These are phyloP conservation scores for Apocynum venetum DNA, from an alignment of 257 asterid species.

Conservation along the genomic window DNA sequence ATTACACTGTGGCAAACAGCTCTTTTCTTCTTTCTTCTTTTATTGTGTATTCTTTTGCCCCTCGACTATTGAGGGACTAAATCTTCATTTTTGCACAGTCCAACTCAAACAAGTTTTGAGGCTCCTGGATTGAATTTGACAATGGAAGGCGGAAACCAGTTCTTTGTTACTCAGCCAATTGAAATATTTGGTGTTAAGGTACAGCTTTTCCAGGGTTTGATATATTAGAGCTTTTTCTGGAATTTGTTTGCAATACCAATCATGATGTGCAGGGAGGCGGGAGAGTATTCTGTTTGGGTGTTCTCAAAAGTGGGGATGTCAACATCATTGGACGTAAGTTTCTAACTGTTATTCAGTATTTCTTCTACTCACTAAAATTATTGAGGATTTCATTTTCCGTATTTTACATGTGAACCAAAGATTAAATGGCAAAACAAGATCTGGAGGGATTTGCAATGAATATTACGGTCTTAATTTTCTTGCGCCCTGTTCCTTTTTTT, in stretches of 20 bases:
- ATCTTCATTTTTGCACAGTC: constrained; percentile 39
- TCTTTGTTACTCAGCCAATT: constrained; percentile 43
- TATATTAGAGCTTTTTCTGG: constrained; percentile 8
- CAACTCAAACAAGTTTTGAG: constrained; percentile 37
- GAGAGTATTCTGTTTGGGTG: constrained; percentile 63
- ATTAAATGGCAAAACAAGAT: neutral
- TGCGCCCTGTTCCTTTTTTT: neutral
- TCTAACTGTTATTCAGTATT: neutral
- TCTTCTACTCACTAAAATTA: too few relatives aligned
- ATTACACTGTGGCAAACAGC: constrained; percentile 12
- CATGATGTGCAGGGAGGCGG: constrained; percentile 41
- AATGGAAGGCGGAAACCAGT: constrained; percentile 69
- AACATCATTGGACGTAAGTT: constrained; percentile 96
- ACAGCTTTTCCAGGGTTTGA: constrained; percentile 12
- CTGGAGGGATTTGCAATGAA: neutral
- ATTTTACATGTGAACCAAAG: neutral
- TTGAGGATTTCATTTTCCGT: neutral
- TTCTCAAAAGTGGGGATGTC: constrained; percentile 67
- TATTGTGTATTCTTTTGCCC: neutral
- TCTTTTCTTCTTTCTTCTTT: neutral
- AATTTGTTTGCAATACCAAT: constrained; percentile 22
- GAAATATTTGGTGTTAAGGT: constrained; percentile 49
- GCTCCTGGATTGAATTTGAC: constrained; percentile 73
- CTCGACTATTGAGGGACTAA: constrained; percentile 7
- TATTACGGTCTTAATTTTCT: neutral